phyloP scores from a whole-genome alignment of 768 basidiomycete genomes.

The Boletus bicolor region DNA sequence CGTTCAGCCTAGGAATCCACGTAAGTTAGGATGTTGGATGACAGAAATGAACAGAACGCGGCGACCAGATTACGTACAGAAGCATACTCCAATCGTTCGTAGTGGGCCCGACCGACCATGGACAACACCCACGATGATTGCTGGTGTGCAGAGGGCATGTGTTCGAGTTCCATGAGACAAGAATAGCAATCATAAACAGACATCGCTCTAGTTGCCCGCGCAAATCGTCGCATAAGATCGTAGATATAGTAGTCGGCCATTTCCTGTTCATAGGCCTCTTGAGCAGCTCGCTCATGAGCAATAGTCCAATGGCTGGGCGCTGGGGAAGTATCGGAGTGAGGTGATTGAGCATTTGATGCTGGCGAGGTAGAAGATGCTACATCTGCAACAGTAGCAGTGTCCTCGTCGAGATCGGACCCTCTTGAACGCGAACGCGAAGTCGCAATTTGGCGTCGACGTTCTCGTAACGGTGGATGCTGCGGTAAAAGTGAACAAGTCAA shows the following conservation, averaged over 20 bases:
- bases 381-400: conserved; percentile 44
- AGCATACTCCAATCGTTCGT: conserved; percentile 85
- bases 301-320: conserved; percentile 61
- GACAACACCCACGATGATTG: conserved; percentile 74
- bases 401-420: conserved; percentile 75
- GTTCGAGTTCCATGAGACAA: conserved; percentile 74
- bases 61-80: conserved; percentile 55
- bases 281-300: conserved; percentile 66
- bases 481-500: conserved; percentile 17
- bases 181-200: conserved; percentile 72
- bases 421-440: conserved; percentile 57
- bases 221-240: conserved; percentile 77
- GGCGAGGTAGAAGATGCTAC: conserved; percentile 60
- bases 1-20: conserved; percentile 69
- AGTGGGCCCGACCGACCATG: conserved; percentile 83
- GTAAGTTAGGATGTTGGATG: conserved; percentile 7
- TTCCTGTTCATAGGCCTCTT: conserved; percentile 66
- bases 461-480: conserved; percentile 42
- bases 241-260: conserved; percentile 83
- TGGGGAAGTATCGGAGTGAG: conserved; percentile 60
- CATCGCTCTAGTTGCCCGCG: conserved; percentile 70
- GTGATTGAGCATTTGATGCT: conserved; percentile 54
- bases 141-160: conserved; percentile 70
- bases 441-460: conserved; percentile 55
- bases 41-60: conserved; percentile 17